These are phyloP conservation scores for Pyracantha coccinea DNA, from an alignment of 331 rosid species.

Conservation along the genomic window DNA sequence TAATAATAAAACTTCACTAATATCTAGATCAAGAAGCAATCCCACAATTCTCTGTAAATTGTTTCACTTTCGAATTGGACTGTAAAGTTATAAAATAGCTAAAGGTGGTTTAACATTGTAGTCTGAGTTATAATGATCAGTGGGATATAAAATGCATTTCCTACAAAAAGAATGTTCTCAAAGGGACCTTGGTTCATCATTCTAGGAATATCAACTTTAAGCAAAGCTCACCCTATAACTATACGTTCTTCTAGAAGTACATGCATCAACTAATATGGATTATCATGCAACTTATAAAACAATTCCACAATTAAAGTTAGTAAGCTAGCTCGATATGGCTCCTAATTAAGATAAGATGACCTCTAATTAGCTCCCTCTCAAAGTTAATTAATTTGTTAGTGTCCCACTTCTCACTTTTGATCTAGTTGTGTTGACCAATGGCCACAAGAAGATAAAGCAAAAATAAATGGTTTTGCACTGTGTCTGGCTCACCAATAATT, in stretches of 20 bases:
- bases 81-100: neutral
- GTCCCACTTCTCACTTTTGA: conserved; percentile 1
- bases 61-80: neutral
- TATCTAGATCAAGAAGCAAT: neutral
- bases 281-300: neutral
- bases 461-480: neutral
- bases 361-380: neutral
- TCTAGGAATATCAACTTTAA: conserved; percentile 34
- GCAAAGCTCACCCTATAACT: conserved; percentile 9
- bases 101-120: neutral
- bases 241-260: neutral
- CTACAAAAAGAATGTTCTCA: conserved; percentile 22
- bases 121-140: conserved; percentile 5
- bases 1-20: neutral
- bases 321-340: neutral
- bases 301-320: neutral
- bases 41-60: neutral
- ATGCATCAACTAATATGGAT: neutral
- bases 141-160: conserved; percentile 16
- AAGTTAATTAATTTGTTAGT: neutral
- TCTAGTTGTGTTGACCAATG: conserved; percentile 7
- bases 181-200: conserved; percentile 29
- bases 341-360: neutral
- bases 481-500: conserved; percentile 3
- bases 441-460: neutral